Base-by-base conservation (phyloP, 2,329 filamentous ascomycete genomes). In the Fusarium sp. region DNA sequence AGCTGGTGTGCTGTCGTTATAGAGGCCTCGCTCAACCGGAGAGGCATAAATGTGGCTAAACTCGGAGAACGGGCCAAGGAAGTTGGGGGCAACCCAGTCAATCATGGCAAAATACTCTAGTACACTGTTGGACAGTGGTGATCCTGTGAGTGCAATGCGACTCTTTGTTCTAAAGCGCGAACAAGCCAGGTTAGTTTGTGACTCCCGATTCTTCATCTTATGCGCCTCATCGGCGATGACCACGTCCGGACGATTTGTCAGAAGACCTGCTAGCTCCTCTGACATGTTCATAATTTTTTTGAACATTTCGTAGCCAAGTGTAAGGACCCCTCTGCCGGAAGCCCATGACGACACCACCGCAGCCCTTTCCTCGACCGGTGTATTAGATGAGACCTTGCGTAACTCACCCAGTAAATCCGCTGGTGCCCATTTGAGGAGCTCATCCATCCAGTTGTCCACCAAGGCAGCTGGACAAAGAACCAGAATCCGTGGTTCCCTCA, bases 171-270 rank as follows among this genome's bases (percentile, higher is more conserved):
- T 85, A 78, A 98, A 92, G 16, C 84, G 80, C 4, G 84, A 83
- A 25, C 91, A 89, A 10, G 88, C 86, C 42, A 81, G 72, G 47
- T 90, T 85, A 38, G 92, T 83, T 25, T 85, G 81, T 0, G 91
- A 85, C 0, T 79, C 80, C 0, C 84, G 81, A 70, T 94, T 95
- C 81, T 96, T 97, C 79, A 97, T 83, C 28, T 82, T 84, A 79
- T 98, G 95, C 1, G 94, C 95, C 81, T 98, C 95, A 78, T 98
- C 95, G 1, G 92, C 93, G 57, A 98, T 83, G 28, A 97, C 91
- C 50, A 97, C 88, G 68, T 88, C 93, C 0, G 95, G 90, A 0
- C 86, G 84, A 8, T 91, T 76, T 2, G 90, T 81, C 11, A 97
- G 81, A 35, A 88, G 82, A 15, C 85, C 78, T 37, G 79, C 79